Evolutionary conservation across 2,329 filamentous ascomycete genomes (phyloP).

Genomic region (Phaeoacremonium minimum): DNA sequence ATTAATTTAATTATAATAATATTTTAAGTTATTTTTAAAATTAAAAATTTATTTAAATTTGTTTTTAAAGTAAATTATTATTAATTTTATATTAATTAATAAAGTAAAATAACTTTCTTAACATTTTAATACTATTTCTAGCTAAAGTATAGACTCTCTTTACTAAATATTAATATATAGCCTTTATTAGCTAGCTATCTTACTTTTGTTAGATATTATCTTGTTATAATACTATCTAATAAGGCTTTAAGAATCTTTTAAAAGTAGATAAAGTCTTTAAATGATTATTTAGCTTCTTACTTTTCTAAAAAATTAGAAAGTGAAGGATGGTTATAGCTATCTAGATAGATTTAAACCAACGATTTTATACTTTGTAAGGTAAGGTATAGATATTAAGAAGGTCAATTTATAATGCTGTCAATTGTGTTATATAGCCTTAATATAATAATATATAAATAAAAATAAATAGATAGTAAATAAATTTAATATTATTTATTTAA

Average conservation of each 20-base stretch:
- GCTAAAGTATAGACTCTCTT: no score
- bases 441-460: no score
- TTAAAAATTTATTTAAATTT: neutral
- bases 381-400: no score
- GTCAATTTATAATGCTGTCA: no score
- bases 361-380: no score
- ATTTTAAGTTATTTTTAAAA: neutral
- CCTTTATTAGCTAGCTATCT: no score
- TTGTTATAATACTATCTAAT: neutral
- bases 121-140: no score
- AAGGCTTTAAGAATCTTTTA: neutral
- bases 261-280: neutral
- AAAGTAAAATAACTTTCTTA: neutral
- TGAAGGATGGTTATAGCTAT: no score
- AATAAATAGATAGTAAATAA: neutral
- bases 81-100: neutral
- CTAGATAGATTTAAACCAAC: no score
- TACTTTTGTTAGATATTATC: no score
- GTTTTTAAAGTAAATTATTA: neutral
- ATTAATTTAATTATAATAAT: neutral
- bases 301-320: neutral
- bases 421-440: no score
- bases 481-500: neutral
- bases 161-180: no score
- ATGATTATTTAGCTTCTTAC: neutral